Evolutionary conservation across 2,329 filamentous ascomycete species (phyloP).

Genomic region (Thelonectria discophora): DNA sequence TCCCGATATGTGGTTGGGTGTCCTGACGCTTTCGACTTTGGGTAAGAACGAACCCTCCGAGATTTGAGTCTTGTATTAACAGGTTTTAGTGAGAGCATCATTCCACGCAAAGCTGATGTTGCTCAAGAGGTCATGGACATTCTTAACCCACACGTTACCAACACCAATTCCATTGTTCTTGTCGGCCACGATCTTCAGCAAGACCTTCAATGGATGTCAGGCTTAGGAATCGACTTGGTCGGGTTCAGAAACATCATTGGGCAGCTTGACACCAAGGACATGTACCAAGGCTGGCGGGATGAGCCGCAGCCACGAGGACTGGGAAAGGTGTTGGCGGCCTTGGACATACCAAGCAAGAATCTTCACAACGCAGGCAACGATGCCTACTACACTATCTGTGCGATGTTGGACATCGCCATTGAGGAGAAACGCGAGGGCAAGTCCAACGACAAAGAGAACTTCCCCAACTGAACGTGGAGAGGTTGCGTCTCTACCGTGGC

Average conservation of each 20-base stretch:
- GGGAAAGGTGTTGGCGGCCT: conserved; percentile 65
- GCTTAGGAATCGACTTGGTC: conserved; percentile 69
- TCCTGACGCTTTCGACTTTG: conserved; percentile 79
- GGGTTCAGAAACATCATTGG: conserved; percentile 65
- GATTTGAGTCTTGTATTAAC: conserved; percentile 17
- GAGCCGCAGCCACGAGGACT: conserved; percentile 66
- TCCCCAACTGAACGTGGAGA: neutral
- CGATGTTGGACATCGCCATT: conserved; percentile 64
- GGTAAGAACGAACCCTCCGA: conserved; percentile 56
- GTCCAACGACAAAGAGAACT: conserved; percentile 22
- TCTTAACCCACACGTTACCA: conserved; percentile 45
- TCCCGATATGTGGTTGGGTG: conserved; percentile 74
- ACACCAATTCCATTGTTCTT: conserved; percentile 68
- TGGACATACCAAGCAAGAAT: conserved; percentile 70
- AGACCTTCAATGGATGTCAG: conserved; percentile 74
- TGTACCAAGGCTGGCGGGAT: conserved; percentile 72
- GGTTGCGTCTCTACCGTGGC: neutral
- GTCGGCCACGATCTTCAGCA: conserved; percentile 77
- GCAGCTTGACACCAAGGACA: conserved; percentile 74
- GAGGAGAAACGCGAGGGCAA: conserved; percentile 37
- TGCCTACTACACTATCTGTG: conserved; percentile 79
- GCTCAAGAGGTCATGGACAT: conserved; percentile 48
- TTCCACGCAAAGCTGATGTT: conserved; percentile 49
- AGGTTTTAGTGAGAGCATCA: conserved; percentile 51
- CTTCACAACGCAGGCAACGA: conserved; percentile 93